These are phyloP conservation scores for Ettlia oleoabundans DNA, from an alignment of 139 green algal genomes.

Conservation along the genomic window DNA sequence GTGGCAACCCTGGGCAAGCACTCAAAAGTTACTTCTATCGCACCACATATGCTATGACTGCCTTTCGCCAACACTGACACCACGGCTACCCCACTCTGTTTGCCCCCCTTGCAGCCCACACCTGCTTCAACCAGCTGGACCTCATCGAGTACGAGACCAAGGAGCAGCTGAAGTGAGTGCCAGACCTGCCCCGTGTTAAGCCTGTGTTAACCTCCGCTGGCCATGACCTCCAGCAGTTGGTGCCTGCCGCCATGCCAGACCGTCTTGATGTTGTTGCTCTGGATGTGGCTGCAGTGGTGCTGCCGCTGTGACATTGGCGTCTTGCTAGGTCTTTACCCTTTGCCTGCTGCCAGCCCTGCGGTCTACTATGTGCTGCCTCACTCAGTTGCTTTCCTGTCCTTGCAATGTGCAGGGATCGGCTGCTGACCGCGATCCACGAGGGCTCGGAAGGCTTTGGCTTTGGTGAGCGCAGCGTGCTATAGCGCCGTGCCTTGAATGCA, in stretches of 20 bases:
- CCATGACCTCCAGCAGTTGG: no score
- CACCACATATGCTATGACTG: neutral
- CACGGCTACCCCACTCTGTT: neutral
- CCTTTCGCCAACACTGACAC: constrained; percentile 66
- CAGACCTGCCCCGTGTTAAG: neutral
- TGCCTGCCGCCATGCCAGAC: no score
- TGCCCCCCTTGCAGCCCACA: constrained; percentile 73
- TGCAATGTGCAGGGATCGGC: constrained; percentile 12
- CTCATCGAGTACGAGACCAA: constrained; percentile 92
- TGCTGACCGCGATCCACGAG: constrained; percentile 20
- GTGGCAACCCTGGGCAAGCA: no score
- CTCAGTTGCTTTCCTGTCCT: neutral
- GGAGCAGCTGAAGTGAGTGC: constrained; percentile 78
- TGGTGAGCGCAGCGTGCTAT: neutral
- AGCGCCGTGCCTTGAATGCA: no score
- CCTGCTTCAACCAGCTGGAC: constrained; percentile 97
- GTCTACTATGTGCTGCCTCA: neutral
- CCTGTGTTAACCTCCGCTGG: no score
- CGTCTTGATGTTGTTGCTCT: neutral
- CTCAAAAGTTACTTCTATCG: neutral
- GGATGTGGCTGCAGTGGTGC: no score
- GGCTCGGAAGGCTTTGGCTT: constrained; percentile 34
- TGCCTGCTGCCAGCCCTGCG: neutral
- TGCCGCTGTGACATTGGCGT: no score
- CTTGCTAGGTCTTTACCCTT: neutral